phyloP scores from a whole-genome alignment of 2,329 filamentous ascomycete genomes.

The Penicillium sp. region DNA sequence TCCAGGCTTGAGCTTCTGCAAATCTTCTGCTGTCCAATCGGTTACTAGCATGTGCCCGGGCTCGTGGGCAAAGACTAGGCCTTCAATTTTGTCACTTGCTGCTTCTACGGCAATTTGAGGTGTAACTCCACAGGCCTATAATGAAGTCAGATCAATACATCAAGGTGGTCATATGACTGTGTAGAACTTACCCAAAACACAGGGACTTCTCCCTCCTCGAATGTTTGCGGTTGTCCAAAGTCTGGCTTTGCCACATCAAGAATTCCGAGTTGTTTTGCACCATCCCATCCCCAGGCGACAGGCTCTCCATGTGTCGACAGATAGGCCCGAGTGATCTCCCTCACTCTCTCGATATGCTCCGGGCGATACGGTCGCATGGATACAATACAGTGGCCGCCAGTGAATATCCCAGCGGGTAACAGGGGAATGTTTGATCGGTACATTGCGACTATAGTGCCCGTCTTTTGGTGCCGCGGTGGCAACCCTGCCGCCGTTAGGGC shows the following conservation, averaged over 20 bases:
- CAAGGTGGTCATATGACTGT: conserved; percentile 2
- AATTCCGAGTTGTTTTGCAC: conserved; percentile 53
- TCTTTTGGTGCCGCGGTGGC: conserved; percentile 50
- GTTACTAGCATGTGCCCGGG: conserved; percentile 63
- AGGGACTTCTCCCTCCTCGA: conserved; percentile 38
- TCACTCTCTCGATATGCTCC: conserved; percentile 52
- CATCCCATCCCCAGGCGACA: conserved; percentile 64
- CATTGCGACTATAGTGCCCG: conserved; percentile 58
- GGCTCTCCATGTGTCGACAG: conserved; percentile 62
- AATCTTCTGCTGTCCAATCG: conserved; percentile 50
- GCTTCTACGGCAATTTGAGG: conserved; percentile 63
- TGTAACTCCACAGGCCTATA: conserved; percentile 66
- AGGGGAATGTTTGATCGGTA: conserved; percentile 59
- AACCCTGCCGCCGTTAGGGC: conserved; percentile 54
- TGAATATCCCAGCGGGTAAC: conserved; percentile 59
- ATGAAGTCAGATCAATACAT: conserved; percentile 53
- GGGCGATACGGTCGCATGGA: conserved; percentile 61
- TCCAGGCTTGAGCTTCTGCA: conserved; percentile 16
- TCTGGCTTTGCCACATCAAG: conserved; percentile 52
- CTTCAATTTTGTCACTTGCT: conserved; percentile 48
- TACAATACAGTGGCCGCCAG: conserved; percentile 55
- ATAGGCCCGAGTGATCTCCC: conserved; percentile 56
- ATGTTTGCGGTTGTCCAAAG: conserved; percentile 54
- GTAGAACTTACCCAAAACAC: conserved; percentile 31
- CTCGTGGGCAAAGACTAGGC: conserved; percentile 60